A percentile compares a stretch with the other conserved stretches of the same genome.
phyloP scores from a whole-genome alignment of 352 stramenopile species.

The Phytophthora niederhauseri region DNA sequence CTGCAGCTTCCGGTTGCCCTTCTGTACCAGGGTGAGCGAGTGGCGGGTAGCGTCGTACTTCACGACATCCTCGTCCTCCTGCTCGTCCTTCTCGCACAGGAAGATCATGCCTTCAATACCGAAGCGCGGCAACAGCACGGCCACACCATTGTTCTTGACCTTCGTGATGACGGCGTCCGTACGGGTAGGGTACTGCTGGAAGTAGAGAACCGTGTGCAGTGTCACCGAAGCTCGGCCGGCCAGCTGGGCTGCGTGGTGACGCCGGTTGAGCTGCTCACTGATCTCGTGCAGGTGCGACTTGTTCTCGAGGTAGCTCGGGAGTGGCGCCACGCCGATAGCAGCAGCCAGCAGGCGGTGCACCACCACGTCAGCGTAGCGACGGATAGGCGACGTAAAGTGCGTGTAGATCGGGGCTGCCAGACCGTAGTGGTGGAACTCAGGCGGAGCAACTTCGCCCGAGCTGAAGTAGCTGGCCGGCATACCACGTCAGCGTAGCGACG shows the following conservation, averaged over 20 bases:
- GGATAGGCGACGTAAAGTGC: constrained; percentile 99
- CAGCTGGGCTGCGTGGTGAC: constrained; percentile 96
- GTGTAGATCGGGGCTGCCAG: constrained; percentile 99
- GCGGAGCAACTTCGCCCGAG: constrained; percentile 94
- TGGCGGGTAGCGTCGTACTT: constrained; percentile 59
- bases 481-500: constrained; percentile 98
- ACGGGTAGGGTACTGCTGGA: constrained; percentile 85
- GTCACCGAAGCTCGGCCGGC: constrained; percentile 96
- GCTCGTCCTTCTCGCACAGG: constrained; percentile 79
- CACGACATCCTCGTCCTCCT: constrained; percentile 62
- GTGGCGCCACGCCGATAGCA: constrained; percentile 94
- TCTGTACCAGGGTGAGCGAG: constrained; percentile 64
- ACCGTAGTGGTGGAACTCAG: constrained; percentile 99
- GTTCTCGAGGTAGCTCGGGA: constrained; percentile 96
- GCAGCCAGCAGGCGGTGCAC: constrained; percentile 98
- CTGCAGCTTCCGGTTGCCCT: constrained; percentile 56
- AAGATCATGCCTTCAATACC: constrained; percentile 98
- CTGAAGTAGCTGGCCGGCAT: constrained; percentile 99
- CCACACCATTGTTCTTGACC: constrained; percentile 95
- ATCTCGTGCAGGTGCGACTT: constrained; percentile 95
- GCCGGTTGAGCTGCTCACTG: constrained; percentile 97
- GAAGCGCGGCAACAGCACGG: constrained; percentile 97
- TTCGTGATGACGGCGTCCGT: constrained; percentile 95
- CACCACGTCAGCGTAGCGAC: constrained; percentile 97
- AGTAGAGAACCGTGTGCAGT: constrained; percentile 98